Percentiles rank a stretch among this genome's conserved stretches.
Evolutionary conservation across 83 land plant species (phyloP).

Genomic region (Larix sibirica): DNA sequence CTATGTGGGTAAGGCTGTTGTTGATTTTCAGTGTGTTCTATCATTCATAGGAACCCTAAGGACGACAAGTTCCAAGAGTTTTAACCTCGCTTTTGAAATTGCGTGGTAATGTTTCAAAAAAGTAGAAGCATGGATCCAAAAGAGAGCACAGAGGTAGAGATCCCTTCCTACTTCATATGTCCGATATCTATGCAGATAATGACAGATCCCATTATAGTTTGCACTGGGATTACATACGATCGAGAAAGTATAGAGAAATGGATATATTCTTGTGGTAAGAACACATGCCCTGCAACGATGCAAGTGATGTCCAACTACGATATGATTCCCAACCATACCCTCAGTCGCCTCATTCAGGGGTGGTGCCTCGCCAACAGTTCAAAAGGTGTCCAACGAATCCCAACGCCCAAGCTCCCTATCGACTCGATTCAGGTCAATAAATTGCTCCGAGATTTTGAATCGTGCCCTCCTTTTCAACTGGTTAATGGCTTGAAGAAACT

Average conservation of each 20-base stretch:
- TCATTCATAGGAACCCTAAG: too few relatives aligned
- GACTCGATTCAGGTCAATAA: conserved; percentile 11
- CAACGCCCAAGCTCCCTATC: conserved; percentile 57
- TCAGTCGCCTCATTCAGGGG: conserved; percentile 47
- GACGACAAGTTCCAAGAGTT: too few relatives aligned
- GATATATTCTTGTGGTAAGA: conserved; percentile 20
- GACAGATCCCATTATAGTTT: conserved; percentile 63
- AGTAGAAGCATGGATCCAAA: too few relatives aligned
- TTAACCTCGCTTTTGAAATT: too few relatives aligned
- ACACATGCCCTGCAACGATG: conserved; percentile 57
- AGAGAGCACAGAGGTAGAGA: conserved; percentile 28
- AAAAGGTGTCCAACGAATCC: conserved; percentile 57
- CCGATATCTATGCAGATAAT: conserved; percentile 70
- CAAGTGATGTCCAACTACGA: conserved; percentile 32
- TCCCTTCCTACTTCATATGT: conserved; percentile 57
- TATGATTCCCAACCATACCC: conserved; percentile 68
- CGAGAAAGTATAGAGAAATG: conserved; percentile 59
- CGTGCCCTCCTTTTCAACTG: background rate
- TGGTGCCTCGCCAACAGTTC: conserved; percentile 32
- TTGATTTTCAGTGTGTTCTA: too few relatives aligned
- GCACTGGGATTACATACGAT: conserved; percentile 67
- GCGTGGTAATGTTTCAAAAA: too few relatives aligned
- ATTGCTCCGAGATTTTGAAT: conserved; percentile 21
- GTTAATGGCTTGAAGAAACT: conserved; percentile 20
- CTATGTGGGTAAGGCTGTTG: too few relatives aligned